phyloP scores from a whole-genome alignment of 2,329 filamentous ascomycete genomes.

The Calycina herbarum region DNA sequence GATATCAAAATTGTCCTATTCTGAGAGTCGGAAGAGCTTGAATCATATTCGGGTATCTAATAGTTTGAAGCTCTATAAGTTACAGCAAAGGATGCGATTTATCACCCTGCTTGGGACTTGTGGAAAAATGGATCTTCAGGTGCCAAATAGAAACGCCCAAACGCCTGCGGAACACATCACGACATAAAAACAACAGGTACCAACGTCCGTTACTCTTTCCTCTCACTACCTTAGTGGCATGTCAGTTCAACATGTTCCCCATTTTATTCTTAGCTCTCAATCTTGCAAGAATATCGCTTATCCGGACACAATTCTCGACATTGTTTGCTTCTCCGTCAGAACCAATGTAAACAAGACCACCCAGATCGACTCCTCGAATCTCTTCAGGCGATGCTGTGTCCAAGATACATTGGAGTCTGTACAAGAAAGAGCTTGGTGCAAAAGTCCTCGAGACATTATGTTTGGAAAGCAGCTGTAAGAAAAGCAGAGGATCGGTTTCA shows the following conservation, averaged over 20 bases:
- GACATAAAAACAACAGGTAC: too few relatives aligned
- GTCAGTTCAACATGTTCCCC: background rate
- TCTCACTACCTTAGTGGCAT: background rate
- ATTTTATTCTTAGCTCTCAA: background rate
- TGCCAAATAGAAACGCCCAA: too few relatives aligned
- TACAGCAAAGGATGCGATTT: too few relatives aligned
- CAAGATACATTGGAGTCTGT: background rate
- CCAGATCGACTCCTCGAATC: background rate
- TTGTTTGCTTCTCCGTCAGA: background rate
- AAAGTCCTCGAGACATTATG: background rate
- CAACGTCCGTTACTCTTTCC: background rate
- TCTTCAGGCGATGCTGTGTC: background rate
- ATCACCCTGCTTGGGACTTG: too few relatives aligned
- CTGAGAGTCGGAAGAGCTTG: background rate
- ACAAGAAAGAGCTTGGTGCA: background rate
- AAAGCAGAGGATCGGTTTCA: background rate
- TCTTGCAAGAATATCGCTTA: background rate
- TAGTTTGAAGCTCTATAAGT: too few relatives aligned
- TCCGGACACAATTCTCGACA: background rate
- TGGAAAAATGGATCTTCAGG: too few relatives aligned
- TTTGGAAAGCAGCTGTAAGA: background rate
- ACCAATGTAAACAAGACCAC: background rate
- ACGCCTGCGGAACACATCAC: too few relatives aligned
- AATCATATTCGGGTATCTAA: background rate
- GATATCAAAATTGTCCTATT: background rate